Base-by-base conservation (phyloP, 2,329 filamentous ascomycete species). In the Grosmannia clavigera region DNA sequence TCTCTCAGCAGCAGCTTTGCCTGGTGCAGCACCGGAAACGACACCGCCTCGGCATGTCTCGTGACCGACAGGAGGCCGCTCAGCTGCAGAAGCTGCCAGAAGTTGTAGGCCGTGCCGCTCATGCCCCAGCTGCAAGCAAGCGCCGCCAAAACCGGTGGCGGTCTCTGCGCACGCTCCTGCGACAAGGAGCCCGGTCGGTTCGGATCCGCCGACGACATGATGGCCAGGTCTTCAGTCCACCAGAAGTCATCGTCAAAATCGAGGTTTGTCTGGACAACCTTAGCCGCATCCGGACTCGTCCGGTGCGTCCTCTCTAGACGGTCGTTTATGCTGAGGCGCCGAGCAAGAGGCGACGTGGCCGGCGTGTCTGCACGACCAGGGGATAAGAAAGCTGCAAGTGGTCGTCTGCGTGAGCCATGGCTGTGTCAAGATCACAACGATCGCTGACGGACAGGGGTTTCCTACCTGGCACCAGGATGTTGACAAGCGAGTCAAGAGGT, bases 181-280 rank as follows among this genome's bases (percentile, higher is more conserved):
- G 5, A 83, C 69, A 5, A 80, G 71, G 77, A 10, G 76, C 69
- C 35, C 73, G 71, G 16, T 74, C 71, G 14, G 72, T 2, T 72
- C 66, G 16, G 12, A 55, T 75, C 76, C 2, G 69, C 64, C 33
- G 72, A 71, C 12, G 75, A 71, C 43, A 75, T 62, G 54, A 66
- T 72, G 9, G 74, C 74, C 29, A 79, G 68, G 63, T 81, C 76
- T 55, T 80, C 78, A 19, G 76, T 78, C 77, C 78, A 81, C 81
- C 81, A 83, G 65, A 83, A 83, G 1, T 74, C 74, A 64, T 83
- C 81, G 38, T 78, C 73, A 60, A 80, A 82, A 65, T 83, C 81
- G 3, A 81, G 66, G 58, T 76, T 73, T 3, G 69, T 66, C 59
- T 74, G 74, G 19, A 78, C 76, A 61, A 75, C 68, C n/a, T 73